Evolutionary conservation across 2,329 filamentous ascomycete genomes (phyloP).

Genomic region (Colletotrichum truncatum): DNA sequence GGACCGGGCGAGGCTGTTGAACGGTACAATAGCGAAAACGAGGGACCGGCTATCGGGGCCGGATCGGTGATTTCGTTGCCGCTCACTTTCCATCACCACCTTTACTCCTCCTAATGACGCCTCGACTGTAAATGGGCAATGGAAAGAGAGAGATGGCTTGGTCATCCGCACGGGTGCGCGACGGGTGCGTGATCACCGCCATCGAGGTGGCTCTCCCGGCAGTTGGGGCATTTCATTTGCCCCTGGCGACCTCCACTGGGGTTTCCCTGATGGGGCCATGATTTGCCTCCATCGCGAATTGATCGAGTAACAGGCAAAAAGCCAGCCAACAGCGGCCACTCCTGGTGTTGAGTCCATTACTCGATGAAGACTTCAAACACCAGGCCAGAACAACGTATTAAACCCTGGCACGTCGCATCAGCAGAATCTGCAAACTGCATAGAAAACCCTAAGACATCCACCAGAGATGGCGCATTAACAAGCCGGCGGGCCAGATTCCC

Average conservation of each 20-base stretch:
- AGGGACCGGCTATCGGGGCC: not conserved
- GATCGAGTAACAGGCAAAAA: conserved; percentile 19
- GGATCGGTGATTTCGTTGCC: not conserved
- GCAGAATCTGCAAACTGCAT: not conserved
- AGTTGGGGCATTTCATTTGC: not conserved
- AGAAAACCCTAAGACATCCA: not conserved
- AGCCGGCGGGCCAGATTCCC: conserved; percentile 4
- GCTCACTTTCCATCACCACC: not conserved
- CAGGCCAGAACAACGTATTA: not conserved
- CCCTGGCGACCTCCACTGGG: not conserved
- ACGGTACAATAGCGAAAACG: not conserved
- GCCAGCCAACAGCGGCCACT: not conserved
- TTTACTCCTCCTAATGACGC: not conserved
- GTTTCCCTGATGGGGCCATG: not conserved
- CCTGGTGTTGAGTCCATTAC: not conserved
- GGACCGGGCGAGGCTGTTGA: not conserved
- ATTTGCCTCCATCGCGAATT: not conserved
- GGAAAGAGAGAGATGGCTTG: conserved; percentile 11
- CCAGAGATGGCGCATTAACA: not conserved
- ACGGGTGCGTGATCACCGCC: not conserved
- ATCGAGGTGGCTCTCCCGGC: not conserved
- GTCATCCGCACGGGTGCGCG: not conserved
- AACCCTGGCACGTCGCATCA: not conserved
- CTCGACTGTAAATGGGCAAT: not conserved
- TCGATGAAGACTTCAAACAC: not conserved